phyloP scores from a whole-genome alignment of 441 rosid genomes.

The Metrosideros polymorpha region DNA sequence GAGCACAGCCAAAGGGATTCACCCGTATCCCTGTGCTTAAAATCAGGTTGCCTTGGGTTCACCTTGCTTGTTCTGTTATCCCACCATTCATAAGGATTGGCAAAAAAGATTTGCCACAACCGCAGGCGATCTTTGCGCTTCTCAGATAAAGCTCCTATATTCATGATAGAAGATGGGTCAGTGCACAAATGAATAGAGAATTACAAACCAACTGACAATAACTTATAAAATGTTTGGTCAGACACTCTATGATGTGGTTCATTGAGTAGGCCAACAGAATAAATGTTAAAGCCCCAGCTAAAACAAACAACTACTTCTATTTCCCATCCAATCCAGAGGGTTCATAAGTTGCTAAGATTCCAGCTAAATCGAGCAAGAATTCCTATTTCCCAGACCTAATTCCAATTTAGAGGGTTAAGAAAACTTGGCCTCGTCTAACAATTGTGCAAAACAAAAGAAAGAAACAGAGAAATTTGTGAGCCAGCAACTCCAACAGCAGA shows the following conservation, averaged over 20 bases:
- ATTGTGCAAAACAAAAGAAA: not conserved
- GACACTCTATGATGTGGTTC: not conserved
- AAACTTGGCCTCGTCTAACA: not conserved
- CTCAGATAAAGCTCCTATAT: conserved; percentile 17
- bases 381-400: not conserved
- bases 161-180: not conserved
- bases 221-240: not conserved
- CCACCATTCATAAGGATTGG: conserved; percentile 78
- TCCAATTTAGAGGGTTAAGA: not conserved
- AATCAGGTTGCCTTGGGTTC: conserved; percentile 46
- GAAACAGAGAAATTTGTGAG: not conserved
- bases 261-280: not conserved
- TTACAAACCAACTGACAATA: conserved; percentile 1
- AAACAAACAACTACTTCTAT: not conserved
- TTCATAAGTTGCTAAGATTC: not conserved
- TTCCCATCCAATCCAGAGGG: not conserved
- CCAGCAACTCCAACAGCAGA: not conserved
- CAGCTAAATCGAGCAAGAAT: not conserved
- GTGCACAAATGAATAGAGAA: not conserved
- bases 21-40: conserved; percentile 57
- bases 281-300: not conserved
- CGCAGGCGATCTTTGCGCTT: conserved; percentile 16
- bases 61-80: conserved; percentile 55
- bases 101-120: conserved; percentile 73
- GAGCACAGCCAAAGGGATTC: conserved; percentile 65